Percentiles rank a stretch among this genome's conserved stretches.
Conservation (phyloP, 257 asterid genomes). For the Craterostigma plantagineum region DNA sequence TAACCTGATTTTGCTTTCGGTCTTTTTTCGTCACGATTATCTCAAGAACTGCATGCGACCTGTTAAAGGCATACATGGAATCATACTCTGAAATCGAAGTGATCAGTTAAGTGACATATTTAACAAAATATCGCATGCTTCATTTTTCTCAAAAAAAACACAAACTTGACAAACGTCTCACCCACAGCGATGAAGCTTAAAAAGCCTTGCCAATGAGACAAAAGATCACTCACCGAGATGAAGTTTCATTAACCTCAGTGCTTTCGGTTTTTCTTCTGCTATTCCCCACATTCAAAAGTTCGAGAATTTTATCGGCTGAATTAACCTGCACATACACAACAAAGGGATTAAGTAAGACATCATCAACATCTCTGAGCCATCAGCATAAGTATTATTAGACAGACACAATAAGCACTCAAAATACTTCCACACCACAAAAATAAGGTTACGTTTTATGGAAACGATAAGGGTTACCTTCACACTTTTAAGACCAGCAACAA, state of each 20-base stretch:
- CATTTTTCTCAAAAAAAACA: slow-evolving; percentile 6
- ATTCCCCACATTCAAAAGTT: slow-evolving; percentile 80
- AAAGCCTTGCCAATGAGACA: slow-evolving; percentile 26
- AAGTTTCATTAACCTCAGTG: slow-evolving; percentile 81
- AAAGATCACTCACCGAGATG: slow-evolving; percentile 65
- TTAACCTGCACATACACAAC: slow-evolving; percentile 36
- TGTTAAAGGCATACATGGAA: slow-evolving; percentile 16
- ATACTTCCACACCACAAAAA: not conserved
- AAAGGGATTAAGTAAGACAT: not conserved
- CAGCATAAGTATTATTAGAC: slow-evolving; percentile 7
- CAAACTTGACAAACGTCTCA: slow-evolving; percentile 4
- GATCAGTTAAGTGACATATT: too few species aligned
- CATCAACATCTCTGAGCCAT: slow-evolving; percentile 7
- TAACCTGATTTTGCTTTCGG: slow-evolving; percentile 55
- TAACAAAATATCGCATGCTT: too few species aligned
- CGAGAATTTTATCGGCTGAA: slow-evolving; percentile 86
- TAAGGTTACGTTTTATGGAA: too few species aligned
- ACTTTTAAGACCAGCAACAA: slow-evolving; percentile 82
- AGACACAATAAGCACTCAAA: slow-evolving; percentile 10
- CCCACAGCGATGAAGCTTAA: slow-evolving; percentile 88
- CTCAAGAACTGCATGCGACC: slow-evolving; percentile 96
- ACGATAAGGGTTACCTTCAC: slow-evolving; percentile 38
- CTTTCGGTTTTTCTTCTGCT: slow-evolving; percentile 90
- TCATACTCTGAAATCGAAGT: slow-evolving; percentile 1
- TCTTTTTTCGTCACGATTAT: slow-evolving; percentile 60